These are phyloP conservation scores for Salix koriyanagi DNA, from an alignment of 345 rosid species.

Conservation along the genomic window DNA sequence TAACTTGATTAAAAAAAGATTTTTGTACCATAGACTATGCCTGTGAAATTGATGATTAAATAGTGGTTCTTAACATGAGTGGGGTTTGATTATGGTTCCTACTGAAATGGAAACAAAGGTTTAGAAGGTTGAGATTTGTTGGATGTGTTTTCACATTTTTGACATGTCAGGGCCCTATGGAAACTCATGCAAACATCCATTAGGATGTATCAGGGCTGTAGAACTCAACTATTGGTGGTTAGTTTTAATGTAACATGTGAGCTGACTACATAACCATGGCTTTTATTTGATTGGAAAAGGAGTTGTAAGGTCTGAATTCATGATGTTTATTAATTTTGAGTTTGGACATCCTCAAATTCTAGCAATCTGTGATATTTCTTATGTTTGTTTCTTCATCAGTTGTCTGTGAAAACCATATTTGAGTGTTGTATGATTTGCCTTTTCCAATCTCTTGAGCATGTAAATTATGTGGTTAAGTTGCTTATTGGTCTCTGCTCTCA, in stretches of 20 bases:
- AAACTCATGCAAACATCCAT: neutral
- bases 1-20: neutral
- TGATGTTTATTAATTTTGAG: neutral
- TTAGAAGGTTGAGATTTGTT: slow-evolving; percentile 1
- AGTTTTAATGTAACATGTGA: neutral
- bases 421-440: neutral
- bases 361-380: neutral
- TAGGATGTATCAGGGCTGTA: neutral
- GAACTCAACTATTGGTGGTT: neutral
- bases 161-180: neutral
- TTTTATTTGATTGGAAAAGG: neutral
- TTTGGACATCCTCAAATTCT: neutral
- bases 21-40: neutral
- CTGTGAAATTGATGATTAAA: neutral
- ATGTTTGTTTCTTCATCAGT: neutral
- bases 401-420: neutral
- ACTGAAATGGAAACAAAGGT: neutral
- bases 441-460: neutral
- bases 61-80: neutral
- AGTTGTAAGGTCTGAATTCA: neutral
- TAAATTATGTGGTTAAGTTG: neutral
- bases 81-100: neutral
- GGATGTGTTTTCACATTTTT: neutral
- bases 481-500: neutral
- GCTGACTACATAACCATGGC: neutral